Conservation (phyloP, 495 filamentous ascomycete species). For the Recurvomyces mirabilis region DNA sequence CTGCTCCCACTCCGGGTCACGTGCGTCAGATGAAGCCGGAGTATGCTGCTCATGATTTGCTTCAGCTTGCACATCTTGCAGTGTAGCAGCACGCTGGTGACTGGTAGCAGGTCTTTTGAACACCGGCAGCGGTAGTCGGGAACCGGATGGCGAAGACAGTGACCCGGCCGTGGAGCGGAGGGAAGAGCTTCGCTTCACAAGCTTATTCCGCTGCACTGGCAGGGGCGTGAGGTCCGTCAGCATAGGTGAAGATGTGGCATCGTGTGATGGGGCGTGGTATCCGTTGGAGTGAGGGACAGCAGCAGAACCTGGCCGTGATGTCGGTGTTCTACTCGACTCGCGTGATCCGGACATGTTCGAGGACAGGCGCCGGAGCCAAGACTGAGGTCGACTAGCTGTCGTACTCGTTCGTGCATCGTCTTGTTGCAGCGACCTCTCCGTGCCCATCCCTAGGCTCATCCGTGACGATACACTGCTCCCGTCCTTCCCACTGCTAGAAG, state of each 20-base stretch:
- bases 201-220: conserved; percentile 59
- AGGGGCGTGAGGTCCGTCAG: conserved; percentile 38
- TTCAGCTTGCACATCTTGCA: too few species aligned
- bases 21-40: conserved; percentile 4
- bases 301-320: conserved; percentile 54
- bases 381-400: conserved; percentile 21
- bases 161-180: conserved; percentile 38
- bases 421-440: not conserved
- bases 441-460: conserved; percentile 6
- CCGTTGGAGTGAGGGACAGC: conserved; percentile 60
- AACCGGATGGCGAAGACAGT: conserved; percentile 35
- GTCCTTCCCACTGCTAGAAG: not conserved
- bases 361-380: conserved; percentile 71
- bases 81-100: conserved; percentile 67
- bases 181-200: conserved; percentile 73
- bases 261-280: conserved; percentile 39
- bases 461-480: conserved; percentile 10
- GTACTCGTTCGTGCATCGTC: conserved; percentile 7
- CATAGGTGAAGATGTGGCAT: conserved; percentile 56
- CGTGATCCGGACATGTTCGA: conserved; percentile 55
- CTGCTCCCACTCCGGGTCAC: conserved; percentile 24
- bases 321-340: conserved; percentile 54
- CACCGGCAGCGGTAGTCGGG: conserved; percentile 39
- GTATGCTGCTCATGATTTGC: too few species aligned
- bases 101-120: conserved; percentile 75